A percentile compares a stretch with the other conserved stretches of the same genome.
phyloP scores from a whole-genome alignment of 2,329 filamentous ascomycete genomes.

The Aureobasidium sp. region DNA sequence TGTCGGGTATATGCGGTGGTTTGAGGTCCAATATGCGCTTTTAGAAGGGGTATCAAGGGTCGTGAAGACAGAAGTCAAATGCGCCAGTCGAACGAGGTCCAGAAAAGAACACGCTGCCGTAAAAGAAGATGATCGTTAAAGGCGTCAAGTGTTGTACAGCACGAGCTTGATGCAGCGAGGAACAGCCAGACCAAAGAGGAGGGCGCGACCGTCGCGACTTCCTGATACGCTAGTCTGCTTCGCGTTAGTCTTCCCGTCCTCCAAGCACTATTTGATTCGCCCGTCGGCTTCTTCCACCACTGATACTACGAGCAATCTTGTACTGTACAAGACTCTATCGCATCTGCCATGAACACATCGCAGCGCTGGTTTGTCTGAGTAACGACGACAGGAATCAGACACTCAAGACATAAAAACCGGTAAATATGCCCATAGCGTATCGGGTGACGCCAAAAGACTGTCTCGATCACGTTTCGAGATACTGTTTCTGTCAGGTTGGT shows the following conservation, averaged over 20 bases:
- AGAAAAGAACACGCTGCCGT: constrained; percentile 11
- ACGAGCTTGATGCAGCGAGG: constrained; percentile 1
- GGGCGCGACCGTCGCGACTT: constrained; percentile 9
- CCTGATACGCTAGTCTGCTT: background rate
- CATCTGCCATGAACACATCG: no score
- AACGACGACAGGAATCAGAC: no score
- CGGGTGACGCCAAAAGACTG: no score
- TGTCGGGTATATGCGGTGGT: background rate
- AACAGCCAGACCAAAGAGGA: background rate
- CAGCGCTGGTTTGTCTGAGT: no score
- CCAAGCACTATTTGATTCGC: background rate
- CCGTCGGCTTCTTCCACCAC: background rate
- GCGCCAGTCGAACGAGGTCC: background rate
- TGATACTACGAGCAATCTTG: background rate
- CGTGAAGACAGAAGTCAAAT: background rate
- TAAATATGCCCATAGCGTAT: no score
- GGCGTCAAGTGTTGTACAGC: constrained; percentile 5
- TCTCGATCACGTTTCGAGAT: no score
- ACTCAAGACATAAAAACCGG: no score
- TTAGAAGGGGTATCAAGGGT: background rate
- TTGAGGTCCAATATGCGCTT: background rate
- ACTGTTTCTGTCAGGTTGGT: no score
- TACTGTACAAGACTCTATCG: no score
- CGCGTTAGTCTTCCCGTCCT: background rate
- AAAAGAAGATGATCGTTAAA: constrained; percentile 8